Conservation (phyloP, 768 basidiomycete species). For the Pleurotus giganteus region DNA sequence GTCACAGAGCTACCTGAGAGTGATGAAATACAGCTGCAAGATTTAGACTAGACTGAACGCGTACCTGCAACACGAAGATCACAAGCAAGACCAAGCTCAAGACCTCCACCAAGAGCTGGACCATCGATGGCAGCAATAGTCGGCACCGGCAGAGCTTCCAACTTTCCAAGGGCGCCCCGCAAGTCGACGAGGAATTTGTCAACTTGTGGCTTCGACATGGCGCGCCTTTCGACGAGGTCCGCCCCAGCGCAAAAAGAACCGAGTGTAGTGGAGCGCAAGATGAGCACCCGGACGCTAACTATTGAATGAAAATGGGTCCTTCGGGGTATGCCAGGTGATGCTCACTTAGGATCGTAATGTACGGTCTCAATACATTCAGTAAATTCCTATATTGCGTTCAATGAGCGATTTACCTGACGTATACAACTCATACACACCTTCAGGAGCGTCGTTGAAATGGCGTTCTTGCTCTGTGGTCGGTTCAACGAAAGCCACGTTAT, state of each 20-base stretch:
- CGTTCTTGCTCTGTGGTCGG: conserved; percentile 82
- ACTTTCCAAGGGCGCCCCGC: conserved; percentile 63
- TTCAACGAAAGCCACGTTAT: conserved; percentile 77
- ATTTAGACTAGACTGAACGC: neutral
- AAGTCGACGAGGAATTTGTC: conserved; percentile 76
- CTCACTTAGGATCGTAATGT: conserved; percentile 60
- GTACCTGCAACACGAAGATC: conserved; percentile 88
- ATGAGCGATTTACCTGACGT: conserved; percentile 10
- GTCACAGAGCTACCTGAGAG: conserved; percentile 58
- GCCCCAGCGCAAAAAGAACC: conserved; percentile 91
- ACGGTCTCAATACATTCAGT: conserved; percentile 64
- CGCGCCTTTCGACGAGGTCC: conserved; percentile 81
- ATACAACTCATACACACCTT: conserved; percentile 39
- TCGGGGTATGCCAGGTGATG: neutral
- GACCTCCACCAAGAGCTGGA: conserved; percentile 89
- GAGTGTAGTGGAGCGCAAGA: conserved; percentile 76
- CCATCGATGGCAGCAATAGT: conserved; percentile 94
- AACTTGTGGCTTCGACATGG: conserved; percentile 76
- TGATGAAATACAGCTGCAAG: neutral
- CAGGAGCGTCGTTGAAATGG: conserved; percentile 74
- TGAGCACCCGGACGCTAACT: conserved; percentile 69
- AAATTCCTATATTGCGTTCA: conserved; percentile 55
- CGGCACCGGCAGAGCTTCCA: conserved; percentile 85
- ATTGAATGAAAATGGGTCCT: conserved; percentile 6
- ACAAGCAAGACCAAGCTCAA: conserved; percentile 85